Evolutionary conservation across 2,329 filamentous ascomycete genomes (phyloP).

Genomic region (Drechslerella dactyloides): DNA sequence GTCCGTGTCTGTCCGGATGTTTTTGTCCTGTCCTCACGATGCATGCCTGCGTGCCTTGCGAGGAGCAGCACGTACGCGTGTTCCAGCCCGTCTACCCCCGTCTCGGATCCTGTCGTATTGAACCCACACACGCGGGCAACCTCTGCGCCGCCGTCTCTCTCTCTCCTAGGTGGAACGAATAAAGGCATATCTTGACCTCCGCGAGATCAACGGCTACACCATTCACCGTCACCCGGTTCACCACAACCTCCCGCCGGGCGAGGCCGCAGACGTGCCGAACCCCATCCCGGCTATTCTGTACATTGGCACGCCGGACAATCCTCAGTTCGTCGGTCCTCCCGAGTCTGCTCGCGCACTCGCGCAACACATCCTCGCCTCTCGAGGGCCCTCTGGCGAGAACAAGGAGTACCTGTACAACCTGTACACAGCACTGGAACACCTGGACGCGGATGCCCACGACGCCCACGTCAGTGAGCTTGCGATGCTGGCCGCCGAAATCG

Average conservation of each 20-base stretch:
- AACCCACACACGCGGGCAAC: slow-evolving; percentile 58
- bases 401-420: slow-evolving; percentile 85
- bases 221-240: slow-evolving; percentile 88
- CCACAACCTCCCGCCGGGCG: slow-evolving; percentile 60
- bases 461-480: slow-evolving; percentile 84
- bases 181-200: slow-evolving; percentile 72
- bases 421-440: slow-evolving; percentile 73
- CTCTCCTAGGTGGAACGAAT: slow-evolving; percentile 48
- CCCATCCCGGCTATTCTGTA: slow-evolving; percentile 74
- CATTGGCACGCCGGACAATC: slow-evolving; percentile 90
- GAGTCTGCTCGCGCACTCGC: slow-evolving; percentile 73
- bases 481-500: slow-evolving; percentile 70
- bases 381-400: slow-evolving; percentile 86
- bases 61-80: background rate
- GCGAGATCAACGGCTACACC: slow-evolving; percentile 96
- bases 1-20: slow-evolving; percentile 16
- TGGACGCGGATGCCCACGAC: slow-evolving; percentile 80
- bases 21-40: slow-evolving; percentile 5
- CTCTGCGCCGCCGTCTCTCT: slow-evolving; percentile 39
- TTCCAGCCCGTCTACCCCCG: slow-evolving; percentile 1
- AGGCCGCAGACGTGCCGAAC: slow-evolving; percentile 57
- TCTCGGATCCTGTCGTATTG: slow-evolving; percentile 17
- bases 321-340: slow-evolving; percentile 81
- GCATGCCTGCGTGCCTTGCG: slow-evolving; percentile 2
- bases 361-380: slow-evolving; percentile 76